Evolutionary conservation across 1,139 yeast genomes (phyloP), one percentile per base, ranked within the genome.

Genomic region (Wickerhamomyces sp.): DNA sequence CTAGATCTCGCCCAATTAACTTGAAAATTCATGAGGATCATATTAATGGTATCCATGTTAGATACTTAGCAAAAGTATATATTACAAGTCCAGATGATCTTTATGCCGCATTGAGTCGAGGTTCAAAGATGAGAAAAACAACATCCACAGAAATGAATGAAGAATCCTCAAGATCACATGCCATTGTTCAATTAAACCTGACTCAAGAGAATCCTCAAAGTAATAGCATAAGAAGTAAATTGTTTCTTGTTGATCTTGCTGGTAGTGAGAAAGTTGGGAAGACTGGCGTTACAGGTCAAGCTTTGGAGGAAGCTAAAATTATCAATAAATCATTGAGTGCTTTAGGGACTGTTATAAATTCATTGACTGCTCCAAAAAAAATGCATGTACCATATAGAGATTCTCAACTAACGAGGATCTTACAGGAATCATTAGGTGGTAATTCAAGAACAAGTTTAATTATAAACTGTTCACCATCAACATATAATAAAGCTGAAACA

Each of bases 261-360:
- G 96, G 96, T 4, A 82, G 93, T 37, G 96, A 90, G 64, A 87
- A 86, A 61, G 81, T 87, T n/a, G 82, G 81, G 46, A 86, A 83
- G 55, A 81, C 95, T 0, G 93, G 94, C 4, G 94, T 90, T 0
- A 66, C 78, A 2, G 94, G 93, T 1, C 82, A 81, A 52, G 75
- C 84, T 1, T 67, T 87, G 15, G 91, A 89, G 60, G 96, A 90
- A 56, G 91, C 95, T 0, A 85, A 85, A 58, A 87, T 84, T 55
- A 86, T 89, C 57, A 90, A 89, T 65, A 76, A 81, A 42, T 86
- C 95, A 0, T 72, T 90, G 40, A 79, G 90, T 5, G 76, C 91
- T 0, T 70, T 90, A 45, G 95, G 96, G 1, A 81, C 83, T 64
- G 95, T 89, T 15, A 87, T 89, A 42, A 81, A 86, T 55, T 78